Conservation (phyloP, 1,139 yeast genomes). For the Hanseniaspora gamundiae region DNA sequence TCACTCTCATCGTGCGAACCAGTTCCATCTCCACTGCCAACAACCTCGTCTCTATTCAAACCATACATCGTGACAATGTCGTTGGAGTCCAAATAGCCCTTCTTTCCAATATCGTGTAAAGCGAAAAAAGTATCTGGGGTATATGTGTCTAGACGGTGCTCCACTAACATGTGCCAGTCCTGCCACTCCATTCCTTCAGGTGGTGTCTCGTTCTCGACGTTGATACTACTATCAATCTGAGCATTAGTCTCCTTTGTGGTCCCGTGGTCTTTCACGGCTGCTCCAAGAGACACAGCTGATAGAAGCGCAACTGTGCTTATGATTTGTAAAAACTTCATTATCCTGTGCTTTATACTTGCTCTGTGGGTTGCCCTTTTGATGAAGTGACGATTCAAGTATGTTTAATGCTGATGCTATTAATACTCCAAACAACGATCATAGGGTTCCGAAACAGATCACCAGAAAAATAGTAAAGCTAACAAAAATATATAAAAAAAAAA, state of each 20-base stretch:
- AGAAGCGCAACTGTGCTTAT: no score
- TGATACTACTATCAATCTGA: constrained; percentile 12
- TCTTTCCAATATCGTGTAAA: constrained; percentile 56
- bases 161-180: constrained; percentile 82
- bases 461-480: no score
- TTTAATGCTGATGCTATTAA: no score
- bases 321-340: no score
- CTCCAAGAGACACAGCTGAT: constrained; percentile 2
- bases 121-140: constrained; percentile 72
- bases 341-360: no score
- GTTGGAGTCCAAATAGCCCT: constrained; percentile 39
- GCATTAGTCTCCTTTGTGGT: neutral
- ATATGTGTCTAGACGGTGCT: constrained; percentile 64
- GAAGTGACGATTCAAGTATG: no score
- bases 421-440: no score
- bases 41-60: constrained; percentile 51
- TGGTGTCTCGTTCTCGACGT: constrained; percentile 25
- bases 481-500: no score
- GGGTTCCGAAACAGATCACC: no score
- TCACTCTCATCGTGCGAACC: constrained; percentile 63
- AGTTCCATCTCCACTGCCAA: constrained; percentile 87
- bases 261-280: neutral
- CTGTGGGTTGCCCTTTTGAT: no score
- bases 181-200: constrained; percentile 57
- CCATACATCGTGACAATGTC: constrained; percentile 83